Conservation (phyloP, 495 filamentous ascomycete species). For the Aspergillus ostianus region DNA sequence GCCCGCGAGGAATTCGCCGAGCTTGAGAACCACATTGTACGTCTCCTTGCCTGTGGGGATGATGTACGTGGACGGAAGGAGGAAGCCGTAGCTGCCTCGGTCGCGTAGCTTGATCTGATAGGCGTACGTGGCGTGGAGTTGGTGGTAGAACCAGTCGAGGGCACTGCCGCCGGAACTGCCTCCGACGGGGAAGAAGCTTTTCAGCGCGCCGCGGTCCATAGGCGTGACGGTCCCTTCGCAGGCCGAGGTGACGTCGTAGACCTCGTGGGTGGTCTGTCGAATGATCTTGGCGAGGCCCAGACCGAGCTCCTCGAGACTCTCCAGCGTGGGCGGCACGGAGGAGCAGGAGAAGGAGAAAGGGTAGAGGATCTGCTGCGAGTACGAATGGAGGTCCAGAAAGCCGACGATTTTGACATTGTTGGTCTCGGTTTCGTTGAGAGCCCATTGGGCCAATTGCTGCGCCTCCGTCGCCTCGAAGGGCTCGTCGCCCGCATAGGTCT, state of each 20-base stretch:
- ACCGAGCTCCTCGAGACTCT: slow-evolving; percentile 88
- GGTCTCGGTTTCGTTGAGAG: slow-evolving; percentile 72
- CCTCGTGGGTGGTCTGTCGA: slow-evolving; percentile 66
- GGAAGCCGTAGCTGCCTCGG: slow-evolving; percentile 91
- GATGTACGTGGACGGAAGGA: slow-evolving; percentile 84
- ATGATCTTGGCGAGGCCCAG: slow-evolving; percentile 91
- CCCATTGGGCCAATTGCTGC: slow-evolving; percentile 75
- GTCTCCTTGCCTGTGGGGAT: slow-evolving; percentile 86
- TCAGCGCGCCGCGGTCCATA: slow-evolving; percentile 14
- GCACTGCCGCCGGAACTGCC: slow-evolving; percentile 69
- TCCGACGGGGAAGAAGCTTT: slow-evolving; percentile 57
- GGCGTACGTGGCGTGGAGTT: slow-evolving; percentile 74
- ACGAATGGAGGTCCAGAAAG: slow-evolving; percentile 90
- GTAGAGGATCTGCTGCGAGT: slow-evolving; percentile 92
- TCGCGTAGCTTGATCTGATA: slow-evolving; percentile 96
- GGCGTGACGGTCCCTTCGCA: slow-evolving; percentile 72
- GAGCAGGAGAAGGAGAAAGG: slow-evolving; percentile 87
- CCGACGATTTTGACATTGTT: slow-evolving; percentile 72
- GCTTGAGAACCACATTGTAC: slow-evolving; percentile 74
- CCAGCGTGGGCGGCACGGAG: slow-evolving; percentile 73
- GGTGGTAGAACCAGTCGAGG: slow-evolving; percentile 95
- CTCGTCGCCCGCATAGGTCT: slow-evolving; percentile 80
- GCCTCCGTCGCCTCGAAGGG: slow-evolving; percentile 87
- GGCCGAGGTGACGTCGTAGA: slow-evolving; percentile 79
- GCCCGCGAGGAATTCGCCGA: slow-evolving; percentile 70